Percentiles rank a stretch among this genome's conserved stretches.
Conservation (phyloP, 2,329 filamentous ascomycete genomes). For the Beauveria sp. region DNA sequence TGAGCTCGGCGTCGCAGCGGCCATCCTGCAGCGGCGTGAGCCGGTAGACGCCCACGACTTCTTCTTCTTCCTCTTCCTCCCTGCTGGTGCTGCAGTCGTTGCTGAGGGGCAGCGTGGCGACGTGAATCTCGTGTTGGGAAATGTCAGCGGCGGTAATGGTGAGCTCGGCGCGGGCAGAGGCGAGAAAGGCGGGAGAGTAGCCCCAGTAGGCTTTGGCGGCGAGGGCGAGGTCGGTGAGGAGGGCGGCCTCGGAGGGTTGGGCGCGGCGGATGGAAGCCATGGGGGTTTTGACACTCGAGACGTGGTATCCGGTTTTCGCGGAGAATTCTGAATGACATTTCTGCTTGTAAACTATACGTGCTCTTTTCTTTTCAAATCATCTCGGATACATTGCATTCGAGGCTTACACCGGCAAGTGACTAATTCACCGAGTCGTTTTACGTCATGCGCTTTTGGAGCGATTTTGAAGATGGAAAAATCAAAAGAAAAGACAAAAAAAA, state of each 20-base stretch:
- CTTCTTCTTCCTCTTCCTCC: neutral
- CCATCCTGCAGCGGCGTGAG: neutral
- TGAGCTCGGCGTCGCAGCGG: neutral
- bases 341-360: no score
- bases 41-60: neutral
- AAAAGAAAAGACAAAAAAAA: no score
- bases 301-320: no score
- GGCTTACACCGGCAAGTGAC: no score
- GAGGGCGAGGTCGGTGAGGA: slow-evolving; percentile 3
- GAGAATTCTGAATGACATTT: no score
- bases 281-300: neutral
- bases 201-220: slow-evolving; percentile 7
- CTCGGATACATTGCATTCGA: no score
- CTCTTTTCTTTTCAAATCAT: no score
- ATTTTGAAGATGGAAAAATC: no score
- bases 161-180: slow-evolving; percentile 1
- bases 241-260: neutral
- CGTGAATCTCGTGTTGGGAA: neutral
- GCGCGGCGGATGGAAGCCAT: neutral
- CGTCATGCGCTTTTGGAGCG: no score
- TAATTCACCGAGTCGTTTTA: no score
- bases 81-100: neutral
- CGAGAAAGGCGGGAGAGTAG: neutral
- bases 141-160: neutral
- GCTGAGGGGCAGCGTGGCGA: neutral